Percentiles rank a stretch among this genome's conserved stretches.
These are phyloP conservation scores for Thalia dealbata DNA, from an alignment of 176 grass and related monocot species.

Conservation along the genomic window DNA sequence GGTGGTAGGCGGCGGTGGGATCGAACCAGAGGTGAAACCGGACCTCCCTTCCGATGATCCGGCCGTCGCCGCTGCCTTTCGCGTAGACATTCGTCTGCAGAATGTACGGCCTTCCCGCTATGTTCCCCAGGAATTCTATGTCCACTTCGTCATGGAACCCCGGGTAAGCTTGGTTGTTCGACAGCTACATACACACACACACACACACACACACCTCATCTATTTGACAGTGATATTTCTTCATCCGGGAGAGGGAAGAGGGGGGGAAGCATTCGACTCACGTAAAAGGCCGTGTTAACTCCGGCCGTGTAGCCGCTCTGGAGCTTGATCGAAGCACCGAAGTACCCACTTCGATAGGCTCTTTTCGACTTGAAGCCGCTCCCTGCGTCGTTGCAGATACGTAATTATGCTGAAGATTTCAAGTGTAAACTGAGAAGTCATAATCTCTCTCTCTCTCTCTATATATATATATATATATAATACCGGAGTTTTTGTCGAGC, in stretches of 20 bases:
- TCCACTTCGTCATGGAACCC: constrained; percentile 65
- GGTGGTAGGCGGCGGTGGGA: constrained; percentile 6
- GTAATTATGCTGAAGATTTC: too few relatives aligned
- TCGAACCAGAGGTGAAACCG: constrained; percentile 35
- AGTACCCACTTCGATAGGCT: constrained; percentile 41
- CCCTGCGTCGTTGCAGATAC: too few relatives aligned
- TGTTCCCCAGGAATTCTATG: constrained; percentile 60
- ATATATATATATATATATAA: background rate
- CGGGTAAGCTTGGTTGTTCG: constrained; percentile 51
- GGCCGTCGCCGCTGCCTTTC: constrained; percentile 46
- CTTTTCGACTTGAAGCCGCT: constrained; percentile 65
- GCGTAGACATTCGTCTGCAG: constrained; percentile 72
- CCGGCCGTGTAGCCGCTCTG: constrained; percentile 62
- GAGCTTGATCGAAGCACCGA: constrained; percentile 46
- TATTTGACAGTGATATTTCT: too few relatives aligned
- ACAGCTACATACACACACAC: constrained; percentile 29
- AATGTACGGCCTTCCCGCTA: constrained; percentile 41
- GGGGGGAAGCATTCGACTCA: background rate
- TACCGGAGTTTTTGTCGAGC: constrained; percentile 55
- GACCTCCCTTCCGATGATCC: constrained; percentile 46
- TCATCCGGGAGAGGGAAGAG: too few relatives aligned
- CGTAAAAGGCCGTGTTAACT: constrained; percentile 69
- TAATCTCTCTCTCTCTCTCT: too few relatives aligned
- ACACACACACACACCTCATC: too few relatives aligned
- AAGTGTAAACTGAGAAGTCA: too few relatives aligned